Base-by-base conservation (phyloP, 768 basidiomycete genomes). In the Mycena metata region DNA sequence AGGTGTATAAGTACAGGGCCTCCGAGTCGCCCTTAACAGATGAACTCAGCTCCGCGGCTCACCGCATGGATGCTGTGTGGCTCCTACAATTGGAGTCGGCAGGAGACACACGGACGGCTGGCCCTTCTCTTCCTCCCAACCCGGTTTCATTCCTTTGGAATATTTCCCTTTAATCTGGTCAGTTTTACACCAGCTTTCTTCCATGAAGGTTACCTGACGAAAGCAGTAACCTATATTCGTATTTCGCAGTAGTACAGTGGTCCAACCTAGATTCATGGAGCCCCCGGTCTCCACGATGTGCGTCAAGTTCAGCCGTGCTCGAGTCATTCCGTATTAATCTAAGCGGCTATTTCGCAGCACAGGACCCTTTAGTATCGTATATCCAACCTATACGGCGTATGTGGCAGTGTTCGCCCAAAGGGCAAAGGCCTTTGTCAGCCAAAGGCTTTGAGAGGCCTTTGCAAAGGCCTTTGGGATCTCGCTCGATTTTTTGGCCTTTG, bases 51-150 rank as follows among this genome's bases (percentile, higher is more conserved):
- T 43, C 55, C 56, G 39, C 24, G 55, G 50, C 21, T 49, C 64
- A 57, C 45, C 16, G n/a, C 63, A 41, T 41, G 54, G 43, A 42
- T 59, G 50, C 65, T 33, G 58, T 60, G 65, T 17, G 9, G 19
- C 49, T 59, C 42, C 59, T 66, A 59, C 50, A 16, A 33, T 5
- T 41, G 33, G 10, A 11, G 7, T 21, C 33, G 42, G 3, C 10
- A 19, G 2, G 43, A 15, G 9, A 42, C 1, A 50, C 58, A 51
- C 19, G n/a, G 39, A 39, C 11, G 39, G 9, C 39, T 39, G 30
- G 45, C 23, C 19, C 50, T 23, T 30, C 58, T 47, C 52, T 24
- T 64, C 4, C 11, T 42, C 19, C 46, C 46, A 30, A 21, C 36
- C 54, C 16, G 2, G 24, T 15, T 19, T 46, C 49, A 56, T 65